Conservation (phyloP, 352 stramenopile genomes). For the Peronospora farinosa region DNA sequence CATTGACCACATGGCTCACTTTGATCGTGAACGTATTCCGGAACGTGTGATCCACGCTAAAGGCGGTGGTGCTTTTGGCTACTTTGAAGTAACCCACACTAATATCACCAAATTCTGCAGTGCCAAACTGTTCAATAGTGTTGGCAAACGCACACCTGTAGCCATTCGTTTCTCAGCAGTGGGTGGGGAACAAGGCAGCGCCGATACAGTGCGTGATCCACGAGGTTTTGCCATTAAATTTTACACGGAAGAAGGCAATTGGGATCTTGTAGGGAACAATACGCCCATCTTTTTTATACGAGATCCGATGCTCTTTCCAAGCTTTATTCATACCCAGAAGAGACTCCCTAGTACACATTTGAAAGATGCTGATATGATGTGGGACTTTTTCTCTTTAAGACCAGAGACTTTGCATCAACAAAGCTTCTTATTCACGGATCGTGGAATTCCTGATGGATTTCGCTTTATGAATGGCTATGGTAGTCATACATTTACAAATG, state of each 20-base stretch:
- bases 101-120: slow-evolving; percentile 52
- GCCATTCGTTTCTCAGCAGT: slow-evolving; percentile 84
- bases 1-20: slow-evolving; percentile 87
- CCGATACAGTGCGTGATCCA: slow-evolving; percentile 84
- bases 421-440: slow-evolving; percentile 85
- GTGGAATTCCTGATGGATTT: slow-evolving; percentile 84
- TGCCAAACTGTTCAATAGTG: slow-evolving; percentile 68
- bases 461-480: slow-evolving; percentile 91
- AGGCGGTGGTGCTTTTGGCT: slow-evolving; percentile 84
- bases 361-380: slow-evolving; percentile 86
- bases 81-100: slow-evolving; percentile 84
- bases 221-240: slow-evolving; percentile 91
- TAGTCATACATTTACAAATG: slow-evolving; percentile 88
- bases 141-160: slow-evolving; percentile 84
- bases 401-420: slow-evolving; percentile 88
- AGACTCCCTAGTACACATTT: slow-evolving; percentile 84
- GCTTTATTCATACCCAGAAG: slow-evolving; percentile 92
- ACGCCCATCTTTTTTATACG: slow-evolving; percentile 92
- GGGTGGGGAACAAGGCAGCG: slow-evolving; percentile 63
- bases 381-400: slow-evolving; percentile 90
- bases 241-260: slow-evolving; percentile 92
- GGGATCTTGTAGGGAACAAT: slow-evolving; percentile 91
- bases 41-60: slow-evolving; percentile 91
- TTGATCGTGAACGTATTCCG: slow-evolving; percentile 89
- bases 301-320: slow-evolving; percentile 89